Percentiles rank a stretch among this genome's conserved stretches.
Evolutionary conservation across 768 basidiomycete species (phyloP).

Genomic region (Daedalea quercina): DNA sequence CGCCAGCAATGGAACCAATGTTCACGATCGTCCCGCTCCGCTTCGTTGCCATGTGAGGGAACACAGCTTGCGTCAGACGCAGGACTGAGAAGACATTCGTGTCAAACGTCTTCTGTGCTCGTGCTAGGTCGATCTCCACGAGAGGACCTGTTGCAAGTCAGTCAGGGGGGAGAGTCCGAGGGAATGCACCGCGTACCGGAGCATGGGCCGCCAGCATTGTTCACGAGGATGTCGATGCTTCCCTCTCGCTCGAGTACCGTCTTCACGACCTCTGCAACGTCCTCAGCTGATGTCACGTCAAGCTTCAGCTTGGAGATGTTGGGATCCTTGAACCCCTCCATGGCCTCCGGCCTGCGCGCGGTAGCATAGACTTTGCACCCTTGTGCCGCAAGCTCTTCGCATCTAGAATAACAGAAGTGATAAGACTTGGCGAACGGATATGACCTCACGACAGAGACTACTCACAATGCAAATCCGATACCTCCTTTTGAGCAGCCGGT

Average conservation of each 20-base stretch:
- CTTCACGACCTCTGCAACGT: conserved; percentile 42
- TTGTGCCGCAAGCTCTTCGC: conserved; percentile 55
- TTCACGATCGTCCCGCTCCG: conserved; percentile 65
- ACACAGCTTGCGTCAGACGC: conserved; percentile 53
- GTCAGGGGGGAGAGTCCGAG: conserved; percentile 16
- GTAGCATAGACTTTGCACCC: conserved; percentile 78
- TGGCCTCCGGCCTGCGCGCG: conserved; percentile 55
- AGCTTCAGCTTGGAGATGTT: conserved; percentile 43
- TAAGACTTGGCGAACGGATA: neutral
- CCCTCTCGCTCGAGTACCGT: conserved; percentile 50
- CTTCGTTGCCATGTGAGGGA: conserved; percentile 68
- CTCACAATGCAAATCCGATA: conserved; percentile 62
- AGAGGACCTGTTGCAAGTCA: conserved; percentile 29
- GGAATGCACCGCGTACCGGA: neutral
- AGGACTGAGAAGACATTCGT: conserved; percentile 62
- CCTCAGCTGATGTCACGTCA: conserved; percentile 60
- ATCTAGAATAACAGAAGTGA: conserved; percentile 30
- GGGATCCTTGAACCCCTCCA: conserved; percentile 44
- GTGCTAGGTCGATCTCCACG: conserved; percentile 52
- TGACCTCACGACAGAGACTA: neutral
- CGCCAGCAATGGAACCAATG: conserved; percentile 62
- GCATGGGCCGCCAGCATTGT: conserved; percentile 44
- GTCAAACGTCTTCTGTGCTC: conserved; percentile 52
- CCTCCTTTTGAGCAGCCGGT: conserved; percentile 75
- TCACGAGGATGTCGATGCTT: conserved; percentile 66